Evolutionary conservation across 345 rosid species (phyloP), one percentile per base, ranked within the genome.

Genomic region (Camelina hispida): DNA sequence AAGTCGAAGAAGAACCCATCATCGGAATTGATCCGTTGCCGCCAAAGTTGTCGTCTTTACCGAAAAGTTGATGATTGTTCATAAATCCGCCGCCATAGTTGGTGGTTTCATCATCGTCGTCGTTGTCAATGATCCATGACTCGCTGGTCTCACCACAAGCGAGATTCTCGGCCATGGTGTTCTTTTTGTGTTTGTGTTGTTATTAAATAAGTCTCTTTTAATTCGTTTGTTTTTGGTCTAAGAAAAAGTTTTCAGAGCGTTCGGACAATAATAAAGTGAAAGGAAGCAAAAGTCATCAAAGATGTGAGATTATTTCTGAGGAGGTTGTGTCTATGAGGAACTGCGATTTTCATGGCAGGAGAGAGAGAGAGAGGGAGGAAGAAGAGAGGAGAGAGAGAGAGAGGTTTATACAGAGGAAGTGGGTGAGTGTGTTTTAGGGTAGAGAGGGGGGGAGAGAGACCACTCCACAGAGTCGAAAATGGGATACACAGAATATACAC

Each of bases 141-240:
- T 78, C 80, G n/a, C 82, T 74, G 72, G 70, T 86, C 61, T 86
- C 96, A 18, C 83, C 71, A 66, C 93, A 88, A 1, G 81, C 74
- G 60, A 87, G 86, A 78, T 81, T 83, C 66, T 89, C 78, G 9
- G 70, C 74, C 81, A 78, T 78, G 71, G 52, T 52, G 51, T 81
- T 83, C 55, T 18, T 15, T 53, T 3, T 68, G 10, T 40, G 17
- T 28, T 35, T 37, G 34, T 51, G 40, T 16, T 51, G 40, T 16
- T n/a, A 13, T 6, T 64, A 22, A n/a, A 32, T 62, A 9, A 9
- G 54, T 63, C 48, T 72, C 32, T 62, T 62, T 69, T 18, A 47
- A 35, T 65, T 28, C 28, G 71, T 73, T 74, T 54, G n/a, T 37
- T 35, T 35, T 8, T 2, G 62, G 55, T 62, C 68, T 68, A 50